phyloP scores from a whole-genome alignment of 1,284 basidiomycete genomes.

The Sanghuangporus weigelae region DNA sequence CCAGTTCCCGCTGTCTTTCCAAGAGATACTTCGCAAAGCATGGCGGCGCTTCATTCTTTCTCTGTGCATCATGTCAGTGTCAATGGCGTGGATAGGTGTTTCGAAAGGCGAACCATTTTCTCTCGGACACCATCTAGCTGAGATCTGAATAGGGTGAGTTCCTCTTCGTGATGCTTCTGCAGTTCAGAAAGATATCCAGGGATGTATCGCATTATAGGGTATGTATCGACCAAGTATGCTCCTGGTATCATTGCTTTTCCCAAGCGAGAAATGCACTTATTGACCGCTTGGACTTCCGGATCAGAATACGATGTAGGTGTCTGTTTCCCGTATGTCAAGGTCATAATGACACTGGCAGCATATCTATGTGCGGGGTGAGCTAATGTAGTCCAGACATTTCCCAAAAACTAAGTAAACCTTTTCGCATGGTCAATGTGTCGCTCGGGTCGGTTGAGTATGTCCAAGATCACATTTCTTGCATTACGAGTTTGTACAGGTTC shows the following conservation, averaged over 20 bases:
- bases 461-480: slow-evolving; percentile 45
- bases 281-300: slow-evolving; percentile 50
- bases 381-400: neutral
- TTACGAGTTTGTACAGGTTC: slow-evolving; percentile 40
- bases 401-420: slow-evolving; percentile 31
- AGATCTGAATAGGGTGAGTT: slow-evolving; percentile 47
- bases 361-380: slow-evolving; percentile 36
- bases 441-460: slow-evolving; percentile 44
- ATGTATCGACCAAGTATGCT: slow-evolving; percentile 51
- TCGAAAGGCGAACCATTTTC: slow-evolving; percentile 36
- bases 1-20: slow-evolving; percentile 24
- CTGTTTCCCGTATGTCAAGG: slow-evolving; percentile 60
- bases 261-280: slow-evolving; percentile 41
- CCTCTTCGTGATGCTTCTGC: slow-evolving; percentile 47
- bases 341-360: slow-evolving; percentile 57
- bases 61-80: neutral
- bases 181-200: slow-evolving; percentile 54
- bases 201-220: slow-evolving; percentile 48
- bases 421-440: slow-evolving; percentile 48
- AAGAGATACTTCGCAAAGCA: slow-evolving; percentile 27
- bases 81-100: neutral
- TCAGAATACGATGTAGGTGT: slow-evolving; percentile 45
- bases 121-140: slow-evolving; percentile 41
- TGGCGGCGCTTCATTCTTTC: slow-evolving; percentile 14
- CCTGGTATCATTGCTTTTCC: slow-evolving; percentile 49